A percentile compares a stretch with the other conserved stretches of the same genome.
phyloP scores from a whole-genome alignment of 495 filamentous ascomycete species.

The Penicillium subrubescens region DNA sequence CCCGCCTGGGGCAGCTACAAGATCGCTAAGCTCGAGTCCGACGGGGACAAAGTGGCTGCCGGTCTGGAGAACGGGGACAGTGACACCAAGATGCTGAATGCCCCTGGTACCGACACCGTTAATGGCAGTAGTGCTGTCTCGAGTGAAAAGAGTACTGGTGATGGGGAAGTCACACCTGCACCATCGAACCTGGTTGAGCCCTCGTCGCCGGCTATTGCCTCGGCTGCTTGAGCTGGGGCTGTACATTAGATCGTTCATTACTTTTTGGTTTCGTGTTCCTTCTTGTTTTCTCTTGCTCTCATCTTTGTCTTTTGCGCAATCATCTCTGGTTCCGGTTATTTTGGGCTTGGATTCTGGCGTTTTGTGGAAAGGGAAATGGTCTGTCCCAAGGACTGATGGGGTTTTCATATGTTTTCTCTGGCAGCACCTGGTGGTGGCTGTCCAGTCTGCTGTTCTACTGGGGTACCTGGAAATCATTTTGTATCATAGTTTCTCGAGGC shows the following conservation, averaged over 20 bases:
- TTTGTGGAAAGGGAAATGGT: background rate
- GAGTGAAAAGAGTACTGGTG: slow-evolving; percentile 73
- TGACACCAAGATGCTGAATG: slow-evolving; percentile 76
- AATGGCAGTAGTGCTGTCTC: slow-evolving; percentile 45
- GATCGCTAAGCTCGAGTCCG: slow-evolving; percentile 36
- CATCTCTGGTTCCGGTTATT: slow-evolving; percentile 9
- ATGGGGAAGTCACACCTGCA: slow-evolving; percentile 48
- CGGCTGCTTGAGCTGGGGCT: slow-evolving; percentile 35
- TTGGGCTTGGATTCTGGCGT: slow-evolving; percentile 10
- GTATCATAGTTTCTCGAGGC: slow-evolving; percentile 16
- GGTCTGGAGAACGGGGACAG: slow-evolving; percentile 59
- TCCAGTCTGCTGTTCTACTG: background rate
- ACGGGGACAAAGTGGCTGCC: slow-evolving; percentile 42
- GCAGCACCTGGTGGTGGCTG: background rate
- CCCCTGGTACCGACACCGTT: slow-evolving; percentile 56
- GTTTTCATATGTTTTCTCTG: slow-evolving; percentile 6
- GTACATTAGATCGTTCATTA: slow-evolving; percentile 17
- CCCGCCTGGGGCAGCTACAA: slow-evolving; percentile 81
- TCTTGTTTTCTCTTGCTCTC: slow-evolving; percentile 14
- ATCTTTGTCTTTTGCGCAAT: slow-evolving; percentile 12
- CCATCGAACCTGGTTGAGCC: slow-evolving; percentile 46
- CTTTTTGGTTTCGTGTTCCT: slow-evolving; percentile 26
- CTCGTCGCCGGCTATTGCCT: slow-evolving; percentile 49
- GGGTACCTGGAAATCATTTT: slow-evolving; percentile 14
- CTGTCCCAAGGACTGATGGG: background rate